phyloP scores from a whole-genome alignment of 108 stramenopile genomes.

The Nitzschia sp. region DNA sequence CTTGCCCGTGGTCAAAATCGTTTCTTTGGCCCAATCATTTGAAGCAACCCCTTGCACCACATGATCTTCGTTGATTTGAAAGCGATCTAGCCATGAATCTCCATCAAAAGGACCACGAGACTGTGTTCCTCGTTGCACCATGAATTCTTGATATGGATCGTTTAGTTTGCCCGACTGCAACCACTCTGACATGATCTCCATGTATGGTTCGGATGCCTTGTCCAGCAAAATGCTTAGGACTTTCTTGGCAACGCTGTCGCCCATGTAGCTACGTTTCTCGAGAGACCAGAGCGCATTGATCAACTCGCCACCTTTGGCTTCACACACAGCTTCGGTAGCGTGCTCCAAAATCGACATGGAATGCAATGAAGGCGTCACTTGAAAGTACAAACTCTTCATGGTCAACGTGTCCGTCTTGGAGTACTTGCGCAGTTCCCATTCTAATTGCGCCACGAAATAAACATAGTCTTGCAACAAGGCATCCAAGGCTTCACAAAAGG shows the following conservation, averaged over 20 bases:
- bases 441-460: constrained; percentile 69
- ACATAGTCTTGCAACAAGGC: constrained; percentile 77
- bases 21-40: constrained; percentile 35
- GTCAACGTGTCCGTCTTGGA: constrained; percentile 41
- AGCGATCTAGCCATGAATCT: constrained; percentile 59
- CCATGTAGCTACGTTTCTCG: constrained; percentile 44
- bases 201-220: constrained; percentile 77
- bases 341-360: constrained; percentile 75
- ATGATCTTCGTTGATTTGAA: constrained; percentile 53
- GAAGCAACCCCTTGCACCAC: constrained; percentile 39
- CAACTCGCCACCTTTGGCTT: constrained; percentile 80
- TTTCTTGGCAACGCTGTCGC: constrained; percentile 65
- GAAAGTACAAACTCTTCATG: constrained; percentile 75
- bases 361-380: constrained; percentile 67
- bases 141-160: constrained; percentile 93
- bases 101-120: constrained; percentile 23
- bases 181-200: constrained; percentile 86
- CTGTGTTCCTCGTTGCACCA: constrained; percentile 56
- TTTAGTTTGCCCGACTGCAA: constrained; percentile 73
- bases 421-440: constrained; percentile 49
- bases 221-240: constrained; percentile 63
- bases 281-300: constrained; percentile 65
- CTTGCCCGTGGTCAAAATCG: constrained; percentile 88
- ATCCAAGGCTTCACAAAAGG: constrained; percentile 81
- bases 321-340: constrained; percentile 45